Conservation (phyloP, 305 asterid genomes). For the Fraxinus ornus region DNA sequence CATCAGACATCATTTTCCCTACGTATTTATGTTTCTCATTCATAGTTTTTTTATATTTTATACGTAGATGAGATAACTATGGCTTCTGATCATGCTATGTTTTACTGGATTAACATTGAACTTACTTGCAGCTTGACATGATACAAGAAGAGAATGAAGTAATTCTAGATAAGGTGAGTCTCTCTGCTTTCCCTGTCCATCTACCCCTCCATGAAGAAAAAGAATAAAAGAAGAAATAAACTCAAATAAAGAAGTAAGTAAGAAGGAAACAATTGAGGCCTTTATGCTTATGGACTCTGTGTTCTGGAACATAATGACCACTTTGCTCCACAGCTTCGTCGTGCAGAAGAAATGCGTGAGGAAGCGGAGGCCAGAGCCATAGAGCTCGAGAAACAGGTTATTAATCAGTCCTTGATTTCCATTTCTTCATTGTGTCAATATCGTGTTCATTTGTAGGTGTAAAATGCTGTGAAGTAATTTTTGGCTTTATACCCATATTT, state of each 20-base stretch:
- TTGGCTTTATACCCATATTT: conserved; percentile 4
- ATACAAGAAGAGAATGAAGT: conserved; percentile 88
- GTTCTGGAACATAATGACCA: conserved; percentile 31
- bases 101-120: conserved; percentile 26
- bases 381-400: conserved; percentile 95
- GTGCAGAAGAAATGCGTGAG: conserved; percentile 82
- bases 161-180: conserved; percentile 81
- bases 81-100: conserved; percentile 9
- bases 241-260: not conserved
- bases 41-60: conserved; percentile 12
- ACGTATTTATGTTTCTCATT: conserved; percentile 18
- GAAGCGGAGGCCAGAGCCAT: conserved; percentile 93
- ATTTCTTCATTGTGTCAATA: conserved; percentile 11
- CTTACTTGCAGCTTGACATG: conserved; percentile 89
- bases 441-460: conserved; percentile 3
- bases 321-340: conserved; percentile 67
- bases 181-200: conserved; percentile 17
- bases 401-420: conserved; percentile 8
- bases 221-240: conserved; percentile 9
- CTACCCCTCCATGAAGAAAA: not conserved
- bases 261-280: not conserved
- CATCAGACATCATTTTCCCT: conserved; percentile 11
- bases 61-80: conserved; percentile 1
- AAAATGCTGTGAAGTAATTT: not conserved
- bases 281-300: conserved; percentile 12